A percentile compares a stretch with the other conserved stretches of the same genome.
Conservation (phyloP, 352 stramenopile species). For the Globisporangium echinulatum region DNA sequence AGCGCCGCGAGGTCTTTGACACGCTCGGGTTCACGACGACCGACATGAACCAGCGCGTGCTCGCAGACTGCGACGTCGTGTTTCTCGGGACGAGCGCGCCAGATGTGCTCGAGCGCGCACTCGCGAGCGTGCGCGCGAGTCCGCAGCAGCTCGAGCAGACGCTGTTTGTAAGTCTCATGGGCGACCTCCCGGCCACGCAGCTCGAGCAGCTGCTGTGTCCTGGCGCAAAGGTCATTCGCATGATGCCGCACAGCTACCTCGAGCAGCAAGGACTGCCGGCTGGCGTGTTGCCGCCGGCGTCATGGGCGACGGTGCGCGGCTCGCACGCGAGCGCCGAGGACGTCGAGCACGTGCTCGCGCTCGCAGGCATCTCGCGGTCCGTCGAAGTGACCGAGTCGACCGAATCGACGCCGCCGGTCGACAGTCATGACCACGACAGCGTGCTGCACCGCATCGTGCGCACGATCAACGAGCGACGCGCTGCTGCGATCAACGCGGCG, state of each 20-base stretch:
- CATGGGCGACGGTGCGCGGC: conserved; percentile 54
- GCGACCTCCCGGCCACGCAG: conserved; percentile 44
- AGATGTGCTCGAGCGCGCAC: conserved; percentile 27
- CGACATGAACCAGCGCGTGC: conserved; percentile 41
- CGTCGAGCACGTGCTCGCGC: conserved; percentile 43
- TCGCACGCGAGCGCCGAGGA: conserved; percentile 45
- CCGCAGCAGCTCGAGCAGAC: conserved; percentile 25
- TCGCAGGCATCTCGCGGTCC: conserved; percentile 46
- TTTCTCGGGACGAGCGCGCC: conserved; percentile 56
- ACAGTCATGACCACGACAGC: neutral
- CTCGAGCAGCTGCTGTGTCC: conserved; percentile 52
- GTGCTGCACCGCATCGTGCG: conserved; percentile 28
- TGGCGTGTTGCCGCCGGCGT: conserved; percentile 32
- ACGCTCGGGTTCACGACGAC: conserved; percentile 62
- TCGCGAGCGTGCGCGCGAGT: conserved; percentile 12
- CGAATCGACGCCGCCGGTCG: neutral
- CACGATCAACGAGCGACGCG: conserved; percentile 25
- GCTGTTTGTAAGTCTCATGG: conserved; percentile 70
- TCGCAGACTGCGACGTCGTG: conserved; percentile 66
- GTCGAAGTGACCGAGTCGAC: conserved; percentile 30
- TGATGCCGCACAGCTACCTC: conserved; percentile 61
- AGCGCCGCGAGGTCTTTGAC: conserved; percentile 52
- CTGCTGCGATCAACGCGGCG: conserved; percentile 8
- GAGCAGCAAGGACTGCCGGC: conserved; percentile 49
- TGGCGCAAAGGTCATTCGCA: conserved; percentile 62